These are phyloP conservation scores for Kodamaea leandrae DNA, from an alignment of 805 yeast genomes.

Conservation along the genomic window DNA sequence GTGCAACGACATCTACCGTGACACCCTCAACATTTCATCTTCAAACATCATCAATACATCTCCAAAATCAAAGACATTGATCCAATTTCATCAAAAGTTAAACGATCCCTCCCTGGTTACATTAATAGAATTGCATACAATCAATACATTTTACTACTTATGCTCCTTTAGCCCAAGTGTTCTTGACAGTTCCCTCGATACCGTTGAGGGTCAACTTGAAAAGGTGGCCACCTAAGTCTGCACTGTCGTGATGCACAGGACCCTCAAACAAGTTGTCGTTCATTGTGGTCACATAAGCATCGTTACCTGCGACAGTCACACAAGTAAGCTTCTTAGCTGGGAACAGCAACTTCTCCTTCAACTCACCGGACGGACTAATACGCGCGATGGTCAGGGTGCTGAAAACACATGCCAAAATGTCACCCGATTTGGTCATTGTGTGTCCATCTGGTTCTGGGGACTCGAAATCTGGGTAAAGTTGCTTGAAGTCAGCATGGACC, in stretches of 20 bases:
- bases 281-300: constrained; percentile 61
- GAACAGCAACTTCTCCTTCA: constrained; percentile 49
- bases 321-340: constrained; percentile 67
- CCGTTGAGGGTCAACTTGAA: constrained; percentile 44
- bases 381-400: constrained; percentile 56
- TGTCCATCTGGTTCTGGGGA: constrained; percentile 79
- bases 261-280: constrained; percentile 33
- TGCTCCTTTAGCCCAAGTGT: constrained; percentile 32
- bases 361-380: constrained; percentile 46
- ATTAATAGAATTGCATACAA: no score
- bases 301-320: constrained; percentile 69
- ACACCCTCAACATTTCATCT: no score
- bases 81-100: no score
- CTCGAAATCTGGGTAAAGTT: constrained; percentile 18
- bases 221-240: constrained; percentile 60
- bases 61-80: no score
- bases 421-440: constrained; percentile 51
- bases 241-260: constrained; percentile 45
- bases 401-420: constrained; percentile 68
- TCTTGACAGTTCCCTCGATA: constrained; percentile 26
- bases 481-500: constrained; percentile 21
- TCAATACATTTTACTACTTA: no score
- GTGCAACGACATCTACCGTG: no score
- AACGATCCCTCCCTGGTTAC: no score
- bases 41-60: no score